A percentile compares a stretch with the other conserved stretches of the same genome.
Conservation (phyloP, 2,329 filamentous ascomycete species). For the Ambrosiella cleistominuta region DNA sequence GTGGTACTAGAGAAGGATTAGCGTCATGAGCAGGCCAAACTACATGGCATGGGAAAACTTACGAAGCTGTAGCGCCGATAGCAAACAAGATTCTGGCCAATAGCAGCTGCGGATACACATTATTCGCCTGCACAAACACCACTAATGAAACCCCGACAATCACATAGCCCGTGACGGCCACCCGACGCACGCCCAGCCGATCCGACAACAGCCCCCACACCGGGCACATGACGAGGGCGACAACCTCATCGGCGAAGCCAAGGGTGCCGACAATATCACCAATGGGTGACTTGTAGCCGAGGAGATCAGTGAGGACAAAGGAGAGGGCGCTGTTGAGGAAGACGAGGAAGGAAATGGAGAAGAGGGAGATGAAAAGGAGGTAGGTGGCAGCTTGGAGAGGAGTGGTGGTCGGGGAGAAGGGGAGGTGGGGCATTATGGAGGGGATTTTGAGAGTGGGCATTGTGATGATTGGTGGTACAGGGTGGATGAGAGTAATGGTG, state of each 20-base stretch:
- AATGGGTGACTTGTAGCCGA: slow-evolving; percentile 54
- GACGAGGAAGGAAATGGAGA: slow-evolving; percentile 77
- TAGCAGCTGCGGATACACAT: slow-evolving; percentile 78
- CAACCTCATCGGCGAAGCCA: slow-evolving; percentile 69
- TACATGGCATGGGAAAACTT: slow-evolving; percentile 18
- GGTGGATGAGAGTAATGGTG: not conserved
- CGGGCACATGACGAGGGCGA: slow-evolving; percentile 65
- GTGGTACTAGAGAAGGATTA: slow-evolving; percentile 38
- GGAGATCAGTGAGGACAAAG: slow-evolving; percentile 69
- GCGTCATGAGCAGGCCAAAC: not conserved
- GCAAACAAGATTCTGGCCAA: slow-evolving; percentile 77
- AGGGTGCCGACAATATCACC: slow-evolving; percentile 71
- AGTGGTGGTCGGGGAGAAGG: slow-evolving; percentile 43
- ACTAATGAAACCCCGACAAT: slow-evolving; percentile 64
- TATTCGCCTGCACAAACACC: slow-evolving; percentile 67
- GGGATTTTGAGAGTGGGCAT: not conserved
- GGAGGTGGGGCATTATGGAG: slow-evolving; percentile 23
- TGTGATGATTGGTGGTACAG: not conserved
- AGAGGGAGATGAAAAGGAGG: slow-evolving; percentile 64
- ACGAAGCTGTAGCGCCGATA: slow-evolving; percentile 77
- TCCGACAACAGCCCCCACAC: slow-evolving; percentile 65
- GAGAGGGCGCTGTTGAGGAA: slow-evolving; percentile 74
- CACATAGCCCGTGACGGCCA: slow-evolving; percentile 60
- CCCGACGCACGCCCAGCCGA: slow-evolving; percentile 54
- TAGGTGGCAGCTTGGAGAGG: slow-evolving; percentile 52